These are phyloP conservation scores for Tirmania nivea DNA, from an alignment of 495 filamentous ascomycete species.

Conservation along the genomic window DNA sequence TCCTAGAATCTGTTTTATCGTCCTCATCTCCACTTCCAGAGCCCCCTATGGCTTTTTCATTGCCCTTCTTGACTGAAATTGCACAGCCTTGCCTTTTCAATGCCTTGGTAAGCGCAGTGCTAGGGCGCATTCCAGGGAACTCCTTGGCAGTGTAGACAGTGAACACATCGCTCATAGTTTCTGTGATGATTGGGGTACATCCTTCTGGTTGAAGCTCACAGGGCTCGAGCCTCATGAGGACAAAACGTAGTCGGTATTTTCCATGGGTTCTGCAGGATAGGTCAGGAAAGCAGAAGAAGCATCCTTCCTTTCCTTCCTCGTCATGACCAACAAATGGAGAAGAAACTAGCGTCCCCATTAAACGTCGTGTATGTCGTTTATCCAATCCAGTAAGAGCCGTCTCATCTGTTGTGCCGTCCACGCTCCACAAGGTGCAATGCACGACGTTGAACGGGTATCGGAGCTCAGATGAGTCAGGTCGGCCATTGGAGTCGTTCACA, in stretches of 20 bases:
- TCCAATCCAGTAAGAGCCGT: constrained; percentile 28
- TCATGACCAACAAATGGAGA: constrained; percentile 49
- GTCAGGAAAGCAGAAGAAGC: constrained; percentile 91
- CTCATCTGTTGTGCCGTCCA: constrained; percentile 35
- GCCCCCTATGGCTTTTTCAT: constrained; percentile 28
- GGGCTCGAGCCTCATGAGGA: constrained; percentile 60
- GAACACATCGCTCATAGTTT: constrained; percentile 52
- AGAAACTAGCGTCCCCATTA: constrained; percentile 63
- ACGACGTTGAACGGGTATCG: constrained; percentile 61
- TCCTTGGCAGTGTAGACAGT: constrained; percentile 90
- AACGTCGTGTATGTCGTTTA: constrained; percentile 37
- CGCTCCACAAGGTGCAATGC: constrained; percentile 57
- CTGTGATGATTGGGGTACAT: constrained; percentile 19
- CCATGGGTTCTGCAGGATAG: constrained; percentile 79
- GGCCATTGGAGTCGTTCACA: constrained; percentile 39
- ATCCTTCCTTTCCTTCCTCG: constrained; percentile 43
- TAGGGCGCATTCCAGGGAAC: constrained; percentile 78
- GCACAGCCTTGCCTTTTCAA: constrained; percentile 54
- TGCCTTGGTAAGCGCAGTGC: constrained; percentile 42
- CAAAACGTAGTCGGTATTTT: constrained; percentile 59
- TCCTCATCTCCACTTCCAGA: neutral
- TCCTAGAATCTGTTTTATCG: neutral
- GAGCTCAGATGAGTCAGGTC: constrained; percentile 33
- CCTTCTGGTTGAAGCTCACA: constrained; percentile 16
- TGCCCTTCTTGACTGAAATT: constrained; percentile 68